Conservation (phyloP, 1,139 yeast genomes). For the Geotrichum bryndzae region DNA sequence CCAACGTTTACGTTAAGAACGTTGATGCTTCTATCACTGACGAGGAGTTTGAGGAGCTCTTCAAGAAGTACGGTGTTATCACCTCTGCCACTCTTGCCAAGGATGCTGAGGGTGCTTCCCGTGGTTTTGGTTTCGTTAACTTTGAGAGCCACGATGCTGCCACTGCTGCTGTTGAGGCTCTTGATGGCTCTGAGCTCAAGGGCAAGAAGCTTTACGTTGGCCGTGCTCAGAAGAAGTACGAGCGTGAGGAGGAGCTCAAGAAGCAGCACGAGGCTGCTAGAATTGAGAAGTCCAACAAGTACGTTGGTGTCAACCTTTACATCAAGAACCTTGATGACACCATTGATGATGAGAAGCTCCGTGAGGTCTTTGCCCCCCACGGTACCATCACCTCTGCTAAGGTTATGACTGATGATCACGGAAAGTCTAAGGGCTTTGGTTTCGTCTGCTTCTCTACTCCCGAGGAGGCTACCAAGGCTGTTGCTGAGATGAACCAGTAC, state of each 20-base stretch:
- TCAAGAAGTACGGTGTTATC: conserved; percentile 68
- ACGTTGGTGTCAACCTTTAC: conserved; percentile 96
- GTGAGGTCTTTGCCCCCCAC: conserved; percentile 87
- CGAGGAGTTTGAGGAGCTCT: conserved; percentile 61
- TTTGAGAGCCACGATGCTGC: conserved; percentile 85
- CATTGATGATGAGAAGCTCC: conserved; percentile 83
- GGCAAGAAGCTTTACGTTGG: conserved; percentile 91
- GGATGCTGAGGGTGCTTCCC: conserved; percentile 84
- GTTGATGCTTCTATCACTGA: conserved; percentile 69
- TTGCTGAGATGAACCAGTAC: conserved; percentile 97
- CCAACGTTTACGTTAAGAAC: conserved; percentile 94
- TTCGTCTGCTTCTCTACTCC: conserved; percentile 97
- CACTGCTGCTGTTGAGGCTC: conserved; percentile 81
- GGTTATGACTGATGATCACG: conserved; percentile 92
- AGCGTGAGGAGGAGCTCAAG: conserved; percentile 94
- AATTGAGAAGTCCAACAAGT: conserved; percentile 86
- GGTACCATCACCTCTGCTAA: conserved; percentile 95
- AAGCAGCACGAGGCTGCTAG: conserved; percentile 91
- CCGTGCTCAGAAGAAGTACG: conserved; percentile 98
- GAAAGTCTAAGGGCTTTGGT: conserved; percentile 97
- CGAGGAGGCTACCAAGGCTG: conserved; percentile 98
- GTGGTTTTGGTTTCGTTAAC: conserved; percentile 96
- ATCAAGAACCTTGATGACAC: conserved; percentile 94
- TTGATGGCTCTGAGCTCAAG: conserved; percentile 79
- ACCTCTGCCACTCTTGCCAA: conserved; percentile 80